Percentiles rank a stretch among this genome's conserved stretches.
Conservation (phyloP, 2,329 filamentous ascomycete genomes). For the Neopestalotiopsis sp. region DNA sequence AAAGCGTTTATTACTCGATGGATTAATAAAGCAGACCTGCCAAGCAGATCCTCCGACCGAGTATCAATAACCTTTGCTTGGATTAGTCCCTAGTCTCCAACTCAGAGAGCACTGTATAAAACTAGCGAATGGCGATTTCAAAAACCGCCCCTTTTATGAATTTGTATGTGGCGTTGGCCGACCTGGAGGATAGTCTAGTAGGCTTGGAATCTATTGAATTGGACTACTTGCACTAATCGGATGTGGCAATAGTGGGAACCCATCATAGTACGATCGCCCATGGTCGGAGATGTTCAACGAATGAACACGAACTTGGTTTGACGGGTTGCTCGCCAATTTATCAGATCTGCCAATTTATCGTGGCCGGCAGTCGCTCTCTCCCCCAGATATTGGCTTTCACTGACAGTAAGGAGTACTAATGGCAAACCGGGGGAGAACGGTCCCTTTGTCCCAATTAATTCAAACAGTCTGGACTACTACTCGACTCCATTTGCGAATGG, state of each 20-base stretch:
- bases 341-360: background rate
- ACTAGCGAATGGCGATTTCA: background rate
- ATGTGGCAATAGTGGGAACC: background rate
- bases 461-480: background rate
- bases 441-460: conserved; percentile 3
- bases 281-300: background rate
- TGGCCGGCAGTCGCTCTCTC: background rate
- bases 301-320: background rate
- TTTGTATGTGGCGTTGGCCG: background rate
- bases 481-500: background rate
- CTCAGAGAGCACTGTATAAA: background rate
- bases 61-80: background rate
- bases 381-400: background rate
- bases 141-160: background rate
- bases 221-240: background rate
- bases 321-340: background rate
- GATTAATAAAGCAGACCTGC: no score
- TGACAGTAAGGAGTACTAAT: background rate
- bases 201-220: background rate
- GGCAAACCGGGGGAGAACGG: background rate
- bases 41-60: no score
- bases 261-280: background rate
- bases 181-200: background rate
- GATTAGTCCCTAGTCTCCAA: background rate
- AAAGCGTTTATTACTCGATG: no score